Evolutionary conservation across 176 grass and related monocot genomes (phyloP), one percentile per base, ranked within the genome.

Genomic region (Aegilops tauschii): DNA sequence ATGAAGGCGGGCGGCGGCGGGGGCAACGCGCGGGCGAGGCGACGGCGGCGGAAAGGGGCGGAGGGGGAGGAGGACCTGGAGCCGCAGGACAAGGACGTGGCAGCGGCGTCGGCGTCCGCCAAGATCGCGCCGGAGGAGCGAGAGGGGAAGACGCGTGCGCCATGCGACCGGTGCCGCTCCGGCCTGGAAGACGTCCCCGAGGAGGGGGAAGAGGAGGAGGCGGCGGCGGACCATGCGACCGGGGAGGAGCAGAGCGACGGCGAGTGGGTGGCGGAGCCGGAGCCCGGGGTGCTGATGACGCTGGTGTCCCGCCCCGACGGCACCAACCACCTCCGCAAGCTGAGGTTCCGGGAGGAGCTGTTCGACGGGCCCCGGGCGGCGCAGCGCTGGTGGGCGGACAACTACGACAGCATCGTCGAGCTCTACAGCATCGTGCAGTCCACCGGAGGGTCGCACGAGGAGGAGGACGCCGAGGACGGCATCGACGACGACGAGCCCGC

Each of bases 191-290:
- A 32, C 17, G 86, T 81, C 35, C 45, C 80, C 86, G 44, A 47
- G 39, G 80, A 23, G 8, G 87, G 40, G 1, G 29, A 5, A 0
- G 84, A 17, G 0, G 82, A 44, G 1, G 84, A 3, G 7, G 50
- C 12, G 13, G 79, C 54, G 0, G 23, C 28, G 42, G 85, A 49
- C 6, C 82, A 6, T 34, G 9, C 82, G 0, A 9, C 52, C 23
- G 84, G 13, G 14, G 92, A 65, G 14, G 92, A 65, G 50, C 16
- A 54, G 54, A 61, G 88, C 35, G 87, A 92, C 49, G 27, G 69
- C 27, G 93, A 95, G 82, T 95, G 93, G 93, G 86, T 85, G 63
- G 87, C 90, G 49, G 93, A 95, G 81, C 90, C 93, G 64, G 93
- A 95, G 73, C 88, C 93, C 71, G 93, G 90, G 3, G 90, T 95